These are phyloP conservation scores for Globisporangium nodosum DNA, from an alignment of 352 stramenopile genomes.

Conservation along the genomic window DNA sequence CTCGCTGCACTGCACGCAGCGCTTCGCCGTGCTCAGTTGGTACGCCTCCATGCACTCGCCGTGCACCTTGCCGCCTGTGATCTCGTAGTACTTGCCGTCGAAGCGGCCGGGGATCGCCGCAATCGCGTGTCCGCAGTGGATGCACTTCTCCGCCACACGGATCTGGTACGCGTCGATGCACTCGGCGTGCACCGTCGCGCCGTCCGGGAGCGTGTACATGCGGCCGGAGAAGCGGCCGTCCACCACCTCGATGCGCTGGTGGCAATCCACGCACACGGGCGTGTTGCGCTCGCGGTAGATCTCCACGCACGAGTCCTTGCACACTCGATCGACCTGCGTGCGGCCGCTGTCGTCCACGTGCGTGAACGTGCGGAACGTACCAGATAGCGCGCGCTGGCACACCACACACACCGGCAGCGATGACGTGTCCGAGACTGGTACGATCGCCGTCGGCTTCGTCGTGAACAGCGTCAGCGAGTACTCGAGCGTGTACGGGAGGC, in stretches of 20 bases:
- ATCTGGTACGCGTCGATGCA: slow-evolving; percentile 87
- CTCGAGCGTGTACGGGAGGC: slow-evolving; percentile 41
- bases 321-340: slow-evolving; percentile 66
- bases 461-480: slow-evolving; percentile 58
- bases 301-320: slow-evolving; percentile 64
- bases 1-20: slow-evolving; percentile 65
- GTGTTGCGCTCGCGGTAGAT: slow-evolving; percentile 73
- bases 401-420: slow-evolving; percentile 63
- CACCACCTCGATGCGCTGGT: slow-evolving; percentile 70
- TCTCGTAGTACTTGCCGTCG: slow-evolving; percentile 76
- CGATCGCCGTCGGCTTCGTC: slow-evolving; percentile 49
- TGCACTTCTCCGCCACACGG: slow-evolving; percentile 70
- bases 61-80: slow-evolving; percentile 72
- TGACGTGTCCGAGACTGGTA: slow-evolving; percentile 53
- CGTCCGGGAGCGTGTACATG: slow-evolving; percentile 75
- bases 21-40: slow-evolving; percentile 64
- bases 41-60: slow-evolving; percentile 80
- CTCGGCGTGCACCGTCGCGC: slow-evolving; percentile 71
- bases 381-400: slow-evolving; percentile 52
- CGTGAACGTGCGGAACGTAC: slow-evolving; percentile 67
- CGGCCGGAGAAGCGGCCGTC: slow-evolving; percentile 69
- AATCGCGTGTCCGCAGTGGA: slow-evolving; percentile 75
- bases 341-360: slow-evolving; percentile 37
- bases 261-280: slow-evolving; percentile 67
- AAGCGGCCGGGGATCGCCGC: slow-evolving; percentile 68